These are phyloP conservation scores for Colletotrichum cordylinicola DNA, from an alignment of 2,329 filamentous ascomycete species.

Conservation along the genomic window DNA sequence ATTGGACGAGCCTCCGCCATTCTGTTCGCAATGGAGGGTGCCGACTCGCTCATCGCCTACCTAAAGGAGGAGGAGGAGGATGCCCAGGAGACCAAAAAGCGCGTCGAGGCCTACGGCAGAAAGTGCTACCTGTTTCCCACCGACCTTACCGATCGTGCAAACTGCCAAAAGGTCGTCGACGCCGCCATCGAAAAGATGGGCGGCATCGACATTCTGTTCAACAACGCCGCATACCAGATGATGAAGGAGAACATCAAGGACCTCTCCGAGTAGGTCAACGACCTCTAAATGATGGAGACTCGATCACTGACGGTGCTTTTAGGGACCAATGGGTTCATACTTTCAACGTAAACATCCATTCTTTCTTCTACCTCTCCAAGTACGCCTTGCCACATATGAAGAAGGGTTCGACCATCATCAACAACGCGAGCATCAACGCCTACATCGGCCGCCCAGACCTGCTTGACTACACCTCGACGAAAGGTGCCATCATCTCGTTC, in stretches of 20 bases:
- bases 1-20: conserved; percentile 80
- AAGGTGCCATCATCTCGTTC: conserved; percentile 81
- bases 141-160: conserved; percentile 69
- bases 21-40: conserved; percentile 82
- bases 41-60: conserved; percentile 75
- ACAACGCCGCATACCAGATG: conserved; percentile 75
- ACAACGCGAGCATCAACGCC: conserved; percentile 84
- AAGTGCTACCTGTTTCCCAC: conserved; percentile 69
- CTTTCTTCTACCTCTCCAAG: conserved; percentile 82
- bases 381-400: conserved; percentile 78
- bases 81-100: conserved; percentile 74
- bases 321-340: conserved; percentile 78
- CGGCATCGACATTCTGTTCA: conserved; percentile 74
- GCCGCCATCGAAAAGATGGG: conserved; percentile 70
- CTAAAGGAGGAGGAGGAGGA: conserved; percentile 78
- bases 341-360: conserved; percentile 84
- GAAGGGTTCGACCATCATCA: conserved; percentile 79
- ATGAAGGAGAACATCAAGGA: conserved; percentile 75
- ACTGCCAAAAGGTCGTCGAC: conserved; percentile 74
- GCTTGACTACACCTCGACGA: conserved; percentile 82
- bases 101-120: conserved; percentile 70
- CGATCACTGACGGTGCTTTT: not conserved
- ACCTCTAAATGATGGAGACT: not conserved
- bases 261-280: conserved; percentile 64
- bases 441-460: conserved; percentile 83